These are phyloP conservation scores for Tetrahymena borealis DNA, from an alignment of 73 alveolate genomes.

Conservation along the genomic window DNA sequence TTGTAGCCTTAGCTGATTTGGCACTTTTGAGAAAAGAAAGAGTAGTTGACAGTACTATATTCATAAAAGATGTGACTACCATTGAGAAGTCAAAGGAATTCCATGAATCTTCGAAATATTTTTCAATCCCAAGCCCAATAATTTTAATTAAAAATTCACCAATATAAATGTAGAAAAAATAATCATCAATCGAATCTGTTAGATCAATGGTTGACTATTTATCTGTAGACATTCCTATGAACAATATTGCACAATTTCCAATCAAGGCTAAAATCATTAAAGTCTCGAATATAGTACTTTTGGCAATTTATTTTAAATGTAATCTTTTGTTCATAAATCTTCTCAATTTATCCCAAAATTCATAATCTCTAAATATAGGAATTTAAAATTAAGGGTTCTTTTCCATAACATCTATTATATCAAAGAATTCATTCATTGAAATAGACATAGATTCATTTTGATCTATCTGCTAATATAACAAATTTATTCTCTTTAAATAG, in stretches of 20 bases:
- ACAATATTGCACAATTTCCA: not conserved
- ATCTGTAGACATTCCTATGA: not conserved
- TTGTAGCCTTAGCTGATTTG: not conserved
- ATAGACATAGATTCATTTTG: not conserved
- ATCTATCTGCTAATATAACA: not conserved
- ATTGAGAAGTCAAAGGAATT: not conserved
- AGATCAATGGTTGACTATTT: too few species aligned
- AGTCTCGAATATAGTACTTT: not conserved
- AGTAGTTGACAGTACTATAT: not conserved
- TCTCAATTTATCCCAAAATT: not conserved
- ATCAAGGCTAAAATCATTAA: not conserved
- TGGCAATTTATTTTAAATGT: not conserved
- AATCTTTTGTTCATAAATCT: not conserved
- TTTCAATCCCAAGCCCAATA: not conserved
- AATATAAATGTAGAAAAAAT: not conserved
- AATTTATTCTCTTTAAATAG: not conserved
- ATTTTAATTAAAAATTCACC: not conserved
- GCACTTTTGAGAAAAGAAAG: not conserved
- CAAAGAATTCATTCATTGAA: not conserved
- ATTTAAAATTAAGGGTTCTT: not conserved
- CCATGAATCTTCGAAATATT: not conserved
- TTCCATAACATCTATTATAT: not conserved
- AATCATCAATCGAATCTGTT: not conserved
- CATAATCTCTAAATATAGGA: not conserved
- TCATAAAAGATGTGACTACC: not conserved